Evolutionary conservation across 176 grass and related monocot species (phyloP).

Genomic region (Rhynchospora pubera): DNA sequence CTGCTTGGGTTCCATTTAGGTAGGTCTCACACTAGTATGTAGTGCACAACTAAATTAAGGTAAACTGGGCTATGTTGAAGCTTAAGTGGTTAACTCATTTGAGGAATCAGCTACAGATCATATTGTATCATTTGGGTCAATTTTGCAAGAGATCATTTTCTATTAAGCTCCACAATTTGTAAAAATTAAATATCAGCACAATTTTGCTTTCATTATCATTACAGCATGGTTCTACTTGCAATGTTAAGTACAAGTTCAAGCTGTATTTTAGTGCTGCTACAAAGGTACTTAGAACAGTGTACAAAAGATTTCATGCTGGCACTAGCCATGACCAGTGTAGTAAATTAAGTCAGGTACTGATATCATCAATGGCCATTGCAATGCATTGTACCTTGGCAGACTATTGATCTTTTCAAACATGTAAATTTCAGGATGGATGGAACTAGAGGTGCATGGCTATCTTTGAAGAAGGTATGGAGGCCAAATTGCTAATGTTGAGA

Average conservation of each 20-base stretch:
- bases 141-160: neutral
- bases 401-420: neutral
- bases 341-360: too few relatives aligned
- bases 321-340: neutral
- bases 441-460: conserved; percentile 84
- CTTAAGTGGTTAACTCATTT: neutral
- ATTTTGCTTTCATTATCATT: conserved; percentile 21
- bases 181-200: neutral
- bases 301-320: neutral
- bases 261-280: conserved; percentile 85
- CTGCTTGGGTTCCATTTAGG: neutral
- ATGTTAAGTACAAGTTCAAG: conserved; percentile 80
- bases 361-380: neutral
- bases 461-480: conserved; percentile 80
- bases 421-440: conserved; percentile 58
- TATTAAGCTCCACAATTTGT: neutral
- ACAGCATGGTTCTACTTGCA: conserved; percentile 89
- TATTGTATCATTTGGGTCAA: neutral
- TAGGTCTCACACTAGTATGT: neutral
- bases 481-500: conserved; percentile 63
- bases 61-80: neutral
- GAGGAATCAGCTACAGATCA: neutral
- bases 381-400: neutral
- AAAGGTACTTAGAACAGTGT: conserved; percentile 44
- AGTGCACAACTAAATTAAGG: neutral